A percentile compares a stretch with the other conserved stretches of the same genome.
These are phyloP conservation scores for Neonectria punicea DNA, from an alignment of 2,329 filamentous ascomycete genomes.

Conservation along the genomic window DNA sequence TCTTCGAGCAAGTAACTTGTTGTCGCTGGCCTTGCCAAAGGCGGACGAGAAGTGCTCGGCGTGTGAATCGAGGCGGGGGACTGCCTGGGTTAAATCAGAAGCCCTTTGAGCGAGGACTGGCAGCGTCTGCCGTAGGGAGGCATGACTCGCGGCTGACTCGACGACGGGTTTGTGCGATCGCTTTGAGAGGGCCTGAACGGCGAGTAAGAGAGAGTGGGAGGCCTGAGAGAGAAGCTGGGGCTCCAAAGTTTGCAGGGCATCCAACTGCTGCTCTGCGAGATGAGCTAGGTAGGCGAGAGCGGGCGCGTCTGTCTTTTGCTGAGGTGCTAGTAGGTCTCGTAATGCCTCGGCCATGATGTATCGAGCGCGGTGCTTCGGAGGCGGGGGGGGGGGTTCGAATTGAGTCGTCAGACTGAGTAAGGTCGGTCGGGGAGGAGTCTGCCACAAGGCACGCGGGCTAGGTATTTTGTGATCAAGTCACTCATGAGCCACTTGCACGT, in stretches of 20 bases:
- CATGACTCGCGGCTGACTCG: slow-evolving; percentile 80
- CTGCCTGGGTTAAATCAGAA: slow-evolving; percentile 72
- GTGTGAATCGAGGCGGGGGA: slow-evolving; percentile 82
- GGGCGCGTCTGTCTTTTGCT: slow-evolving; percentile 57
- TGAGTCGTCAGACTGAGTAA: slow-evolving; percentile 1
- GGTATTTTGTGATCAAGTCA: not conserved
- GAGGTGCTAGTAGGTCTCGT: slow-evolving; percentile 47
- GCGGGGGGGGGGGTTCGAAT: not conserved
- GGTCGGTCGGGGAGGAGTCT: not conserved
- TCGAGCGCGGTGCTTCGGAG: not conserved
- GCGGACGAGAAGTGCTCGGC: slow-evolving; percentile 84
- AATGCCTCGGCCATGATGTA: slow-evolving; percentile 51
- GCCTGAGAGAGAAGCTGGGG: slow-evolving; percentile 82
- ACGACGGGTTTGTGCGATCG: slow-evolving; percentile 89
- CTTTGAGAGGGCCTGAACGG: slow-evolving; percentile 88
- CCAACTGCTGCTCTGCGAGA: slow-evolving; percentile 80
- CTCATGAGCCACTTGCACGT: slow-evolving; percentile 2
- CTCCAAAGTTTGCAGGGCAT: slow-evolving; percentile 78
- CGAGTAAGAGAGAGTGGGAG: slow-evolving; percentile 82
- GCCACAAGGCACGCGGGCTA: not conserved
- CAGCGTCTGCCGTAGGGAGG: slow-evolving; percentile 77
- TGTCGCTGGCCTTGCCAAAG: slow-evolving; percentile 79
- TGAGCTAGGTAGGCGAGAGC: slow-evolving; percentile 79
- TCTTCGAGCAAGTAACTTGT: slow-evolving; percentile 76
- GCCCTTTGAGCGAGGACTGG: slow-evolving; percentile 74